Conservation (phyloP, 1,139 yeast species). For the Pichia sp. region DNA sequence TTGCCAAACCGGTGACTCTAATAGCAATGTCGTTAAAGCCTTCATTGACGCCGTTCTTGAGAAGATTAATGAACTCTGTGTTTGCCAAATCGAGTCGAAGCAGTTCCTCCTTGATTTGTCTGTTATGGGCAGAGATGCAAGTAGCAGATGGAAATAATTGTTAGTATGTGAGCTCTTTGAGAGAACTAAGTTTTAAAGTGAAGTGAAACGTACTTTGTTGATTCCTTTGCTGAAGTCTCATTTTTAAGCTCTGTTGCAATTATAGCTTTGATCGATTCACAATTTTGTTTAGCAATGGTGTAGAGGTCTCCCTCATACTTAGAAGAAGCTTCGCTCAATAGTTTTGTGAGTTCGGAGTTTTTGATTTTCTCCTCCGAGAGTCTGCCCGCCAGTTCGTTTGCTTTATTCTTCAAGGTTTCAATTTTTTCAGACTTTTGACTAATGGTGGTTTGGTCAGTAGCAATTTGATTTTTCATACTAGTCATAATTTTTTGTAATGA, state of each 20-base stretch:
- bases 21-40: conserved; percentile 8
- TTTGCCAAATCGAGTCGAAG: neutral
- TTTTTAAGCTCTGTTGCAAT: no score
- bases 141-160: no score
- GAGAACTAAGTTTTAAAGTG: no score
- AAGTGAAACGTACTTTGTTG: no score
- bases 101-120: no score
- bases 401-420: conserved; percentile 13
- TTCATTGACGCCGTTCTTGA: conserved; percentile 4
- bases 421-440: conserved; percentile 12
- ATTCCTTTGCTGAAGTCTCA: no score
- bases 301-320: no score
- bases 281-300: no score
- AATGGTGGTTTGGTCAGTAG: conserved; percentile 7
- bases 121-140: no score
- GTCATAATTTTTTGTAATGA: conserved; percentile 7
- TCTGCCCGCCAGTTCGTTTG: conserved; percentile 21
- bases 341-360: conserved; percentile 12
- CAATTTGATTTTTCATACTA: conserved; percentile 6
- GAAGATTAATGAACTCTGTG: neutral
- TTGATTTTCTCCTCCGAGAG: conserved; percentile 22
- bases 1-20: conserved; percentile 2
- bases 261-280: no score
- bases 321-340: conserved; percentile 6
- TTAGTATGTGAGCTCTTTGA: no score